phyloP scores from a whole-genome alignment of 306 rosid genomes.

The Sophora flavescens region DNA sequence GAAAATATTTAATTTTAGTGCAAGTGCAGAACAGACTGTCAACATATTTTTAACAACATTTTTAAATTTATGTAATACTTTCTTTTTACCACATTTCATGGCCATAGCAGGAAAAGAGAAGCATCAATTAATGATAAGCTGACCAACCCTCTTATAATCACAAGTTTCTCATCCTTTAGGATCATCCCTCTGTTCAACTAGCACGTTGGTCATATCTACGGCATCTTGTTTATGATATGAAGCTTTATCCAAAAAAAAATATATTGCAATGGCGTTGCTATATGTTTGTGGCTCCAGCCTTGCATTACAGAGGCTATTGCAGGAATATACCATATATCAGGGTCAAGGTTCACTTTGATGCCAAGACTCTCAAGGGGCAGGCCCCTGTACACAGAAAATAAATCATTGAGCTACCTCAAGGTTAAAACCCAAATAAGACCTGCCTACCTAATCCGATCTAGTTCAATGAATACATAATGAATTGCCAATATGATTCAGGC shows the following conservation, averaged over 20 bases:
- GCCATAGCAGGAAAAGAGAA: constrained; percentile 18
- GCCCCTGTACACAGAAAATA: background rate
- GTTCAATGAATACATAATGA: constrained; percentile 1
- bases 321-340: background rate
- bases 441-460: background rate
- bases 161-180: background rate
- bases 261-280: background rate
- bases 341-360: background rate
- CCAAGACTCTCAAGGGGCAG: background rate
- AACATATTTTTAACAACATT: background rate
- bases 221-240: background rate
- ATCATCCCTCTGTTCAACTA: constrained; percentile 9
- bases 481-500: background rate
- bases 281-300: background rate
- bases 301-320: background rate
- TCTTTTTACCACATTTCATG: constrained; percentile 11
- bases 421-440: background rate
- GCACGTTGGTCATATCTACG: background rate
- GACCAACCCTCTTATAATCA: constrained; percentile 9
- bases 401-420: background rate
- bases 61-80: background rate
- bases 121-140: constrained; percentile 11
- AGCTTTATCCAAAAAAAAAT: background rate
- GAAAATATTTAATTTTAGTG: background rate
- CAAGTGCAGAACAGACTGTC: constrained; percentile 18